Base-by-base conservation (phyloP, 75 land plant genomes). In the Cupressus sempervirens region DNA sequence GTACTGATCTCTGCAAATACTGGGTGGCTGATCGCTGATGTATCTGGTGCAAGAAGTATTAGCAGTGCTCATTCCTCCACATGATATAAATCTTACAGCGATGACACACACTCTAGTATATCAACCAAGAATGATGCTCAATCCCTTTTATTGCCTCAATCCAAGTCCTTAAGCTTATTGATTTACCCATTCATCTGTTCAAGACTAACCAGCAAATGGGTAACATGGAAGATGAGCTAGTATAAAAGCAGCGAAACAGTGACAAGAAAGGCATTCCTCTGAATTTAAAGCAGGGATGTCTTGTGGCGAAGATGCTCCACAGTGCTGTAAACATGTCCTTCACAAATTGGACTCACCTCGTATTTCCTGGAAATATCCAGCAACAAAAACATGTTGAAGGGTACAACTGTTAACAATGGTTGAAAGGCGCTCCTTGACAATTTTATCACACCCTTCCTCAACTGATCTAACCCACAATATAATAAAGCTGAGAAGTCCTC, bases 301-400 rank as follows among this genome's bases (percentile, higher is more conserved):
- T 30, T 12, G 34, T 87, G 85, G 3, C 67, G 91, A 40, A 70
- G 83, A 4, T 82, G 83, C 45, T 88, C 90, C 32, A 58, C 76
- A 43, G 50, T 20, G 43, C 68, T 80, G 80, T 86, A 87, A 15
- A 52, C 10, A 30, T 84, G 15, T 4, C 89, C 90, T 18, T 84
- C 89, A 74, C 90, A 88, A 34, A 54, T 52, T 8, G 82, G 89
- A 45, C 34, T 65, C 58, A 79, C 62, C 88, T 88, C 90, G 48
- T 77, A 88, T 65, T 88, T 87, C 90, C 85, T 83, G 67, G 87
- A 88, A 14, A 88, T 87, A 79, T 88, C 89, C 52, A 88, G 16
- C 41, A 88, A 48, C 45, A 88, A 82, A 54, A 88, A 88, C 13
- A 84, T 58, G 40, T 53, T 14, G 53, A 88, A 87, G 2, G 90